phyloP scores from a whole-genome alignment of 805 yeast species.

The Wickerhamomyces bovis region DNA sequence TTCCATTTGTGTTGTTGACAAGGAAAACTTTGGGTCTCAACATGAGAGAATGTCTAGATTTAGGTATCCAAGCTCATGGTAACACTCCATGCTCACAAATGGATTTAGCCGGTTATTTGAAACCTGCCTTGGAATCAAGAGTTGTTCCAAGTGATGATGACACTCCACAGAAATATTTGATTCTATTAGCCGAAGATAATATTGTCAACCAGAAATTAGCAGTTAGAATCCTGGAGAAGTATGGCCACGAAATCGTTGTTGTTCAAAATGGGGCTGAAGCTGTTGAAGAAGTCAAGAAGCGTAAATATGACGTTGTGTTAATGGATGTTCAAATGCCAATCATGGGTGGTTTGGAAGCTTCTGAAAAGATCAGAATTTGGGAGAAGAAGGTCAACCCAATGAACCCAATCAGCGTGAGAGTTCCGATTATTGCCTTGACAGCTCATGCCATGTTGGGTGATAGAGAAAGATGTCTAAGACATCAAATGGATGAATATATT shows the following conservation, averaged over 20 bases:
- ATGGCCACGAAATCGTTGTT: conserved; percentile 77
- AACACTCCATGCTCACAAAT: conserved; percentile 81
- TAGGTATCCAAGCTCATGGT: conserved; percentile 84
- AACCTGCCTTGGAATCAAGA: conserved; percentile 80
- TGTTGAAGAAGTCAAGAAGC: conserved; percentile 62
- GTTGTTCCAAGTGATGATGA: conserved; percentile 76
- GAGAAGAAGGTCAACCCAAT: conserved; percentile 73
- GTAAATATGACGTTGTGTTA: conserved; percentile 70
- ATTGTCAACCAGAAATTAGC: conserved; percentile 84
- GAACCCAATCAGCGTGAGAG: conserved; percentile 61
- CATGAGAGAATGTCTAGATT: conserved; percentile 75
- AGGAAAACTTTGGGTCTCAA: conserved; percentile 72
- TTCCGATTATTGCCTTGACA: conserved; percentile 85
- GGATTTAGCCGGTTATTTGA: conserved; percentile 75
- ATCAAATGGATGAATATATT: conserved; percentile 89
- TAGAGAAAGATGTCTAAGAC: conserved; percentile 77
- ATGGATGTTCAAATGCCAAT: conserved; percentile 97
- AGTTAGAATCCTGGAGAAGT: conserved; percentile 76
- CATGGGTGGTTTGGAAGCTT: conserved; percentile 93
- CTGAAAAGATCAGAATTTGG: conserved; percentile 82
- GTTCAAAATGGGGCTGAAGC: conserved; percentile 87
- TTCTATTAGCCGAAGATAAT: conserved; percentile 81
- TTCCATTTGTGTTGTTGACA: conserved; percentile 74
- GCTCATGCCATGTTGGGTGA: conserved; percentile 96
- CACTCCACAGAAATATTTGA: conserved; percentile 67